phyloP scores from a whole-genome alignment of 805 yeast genomes.

The Nakazawaea ishiwadae region DNA sequence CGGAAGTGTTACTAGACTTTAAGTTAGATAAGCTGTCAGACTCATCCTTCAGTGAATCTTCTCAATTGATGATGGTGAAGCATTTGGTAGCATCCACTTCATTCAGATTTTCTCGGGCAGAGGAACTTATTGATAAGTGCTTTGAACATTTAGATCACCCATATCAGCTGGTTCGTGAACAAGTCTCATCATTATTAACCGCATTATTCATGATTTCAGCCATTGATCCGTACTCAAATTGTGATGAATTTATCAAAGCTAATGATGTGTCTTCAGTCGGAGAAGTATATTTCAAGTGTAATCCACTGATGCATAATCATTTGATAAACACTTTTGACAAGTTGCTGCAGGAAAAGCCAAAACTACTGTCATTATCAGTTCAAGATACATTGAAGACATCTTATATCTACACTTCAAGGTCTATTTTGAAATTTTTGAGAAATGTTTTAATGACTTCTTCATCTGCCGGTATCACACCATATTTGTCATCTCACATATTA shows the following conservation, averaged over 20 bases:
- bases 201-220: constrained; percentile 37
- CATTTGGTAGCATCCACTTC: constrained; percentile 44
- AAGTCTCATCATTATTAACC: constrained; percentile 57
- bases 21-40: constrained; percentile 45
- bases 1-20: constrained; percentile 40
- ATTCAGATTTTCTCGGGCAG: constrained; percentile 52
- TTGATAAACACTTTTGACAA: constrained; percentile 23
- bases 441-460: constrained; percentile 50
- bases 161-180: constrained; percentile 67
- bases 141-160: constrained; percentile 55
- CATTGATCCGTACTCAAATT: constrained; percentile 35
- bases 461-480: constrained; percentile 48
- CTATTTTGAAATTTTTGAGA: constrained; percentile 56
- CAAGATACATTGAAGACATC: constrained; percentile 56
- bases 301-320: background rate
- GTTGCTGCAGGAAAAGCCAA: constrained; percentile 31
- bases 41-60: constrained; percentile 60
- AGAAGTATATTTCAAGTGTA: background rate
- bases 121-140: constrained; percentile 36
- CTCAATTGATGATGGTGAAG: constrained; percentile 53
- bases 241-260: constrained; percentile 33
- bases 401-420: constrained; percentile 61
- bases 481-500: constrained; percentile 46
- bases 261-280: constrained; percentile 34
- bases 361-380: constrained; percentile 32